phyloP scores from a whole-genome alignment of 2,329 filamentous ascomycete genomes.

The Aspergillus tamarii region DNA sequence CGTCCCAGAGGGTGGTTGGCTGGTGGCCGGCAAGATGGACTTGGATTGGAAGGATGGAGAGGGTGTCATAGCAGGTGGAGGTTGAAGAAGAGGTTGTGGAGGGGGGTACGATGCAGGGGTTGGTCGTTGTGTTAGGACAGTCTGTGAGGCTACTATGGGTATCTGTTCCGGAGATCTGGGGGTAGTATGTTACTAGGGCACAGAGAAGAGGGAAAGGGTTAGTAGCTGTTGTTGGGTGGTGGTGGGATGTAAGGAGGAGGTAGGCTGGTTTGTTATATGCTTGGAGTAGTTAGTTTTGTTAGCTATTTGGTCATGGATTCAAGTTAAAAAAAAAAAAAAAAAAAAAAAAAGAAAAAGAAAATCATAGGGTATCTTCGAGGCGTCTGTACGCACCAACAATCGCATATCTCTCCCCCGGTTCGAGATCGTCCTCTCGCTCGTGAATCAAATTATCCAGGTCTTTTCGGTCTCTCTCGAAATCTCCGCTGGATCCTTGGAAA shows the following conservation, averaged over 20 bases:
- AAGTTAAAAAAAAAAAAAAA: no score
- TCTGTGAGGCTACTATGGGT: background rate
- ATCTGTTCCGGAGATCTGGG: conserved; percentile 3
- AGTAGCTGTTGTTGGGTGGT: conserved; percentile 47
- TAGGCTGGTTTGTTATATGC: conserved; percentile 63
- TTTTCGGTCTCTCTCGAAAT: conserved; percentile 53
- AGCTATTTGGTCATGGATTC: conserved; percentile 3
- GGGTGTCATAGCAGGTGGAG: conserved; percentile 27
- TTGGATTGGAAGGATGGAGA: conserved; percentile 48
- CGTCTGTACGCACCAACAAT: conserved; percentile 57
- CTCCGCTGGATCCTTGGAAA: conserved; percentile 32
- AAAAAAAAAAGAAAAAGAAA: no score
- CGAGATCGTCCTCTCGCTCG: conserved; percentile 55
- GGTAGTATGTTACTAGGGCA: conserved; percentile 64
- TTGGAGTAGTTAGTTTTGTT: conserved; percentile 27
- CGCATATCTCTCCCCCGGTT: conserved; percentile 59
- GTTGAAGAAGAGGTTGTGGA: conserved; percentile 35
- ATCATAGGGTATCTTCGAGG: no score
- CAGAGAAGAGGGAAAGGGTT: conserved; percentile 61
- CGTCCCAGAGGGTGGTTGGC: conserved; percentile 38
- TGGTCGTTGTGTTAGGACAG: conserved; percentile 28
- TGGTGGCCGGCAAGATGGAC: conserved; percentile 59
- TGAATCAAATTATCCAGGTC: conserved; percentile 53
- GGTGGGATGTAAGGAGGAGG: conserved; percentile 53
- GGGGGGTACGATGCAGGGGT: conserved; percentile 30